Evolutionary conservation across 148 eudicot genomes (phyloP).

Genomic region (Hydrangea macrophylla): DNA sequence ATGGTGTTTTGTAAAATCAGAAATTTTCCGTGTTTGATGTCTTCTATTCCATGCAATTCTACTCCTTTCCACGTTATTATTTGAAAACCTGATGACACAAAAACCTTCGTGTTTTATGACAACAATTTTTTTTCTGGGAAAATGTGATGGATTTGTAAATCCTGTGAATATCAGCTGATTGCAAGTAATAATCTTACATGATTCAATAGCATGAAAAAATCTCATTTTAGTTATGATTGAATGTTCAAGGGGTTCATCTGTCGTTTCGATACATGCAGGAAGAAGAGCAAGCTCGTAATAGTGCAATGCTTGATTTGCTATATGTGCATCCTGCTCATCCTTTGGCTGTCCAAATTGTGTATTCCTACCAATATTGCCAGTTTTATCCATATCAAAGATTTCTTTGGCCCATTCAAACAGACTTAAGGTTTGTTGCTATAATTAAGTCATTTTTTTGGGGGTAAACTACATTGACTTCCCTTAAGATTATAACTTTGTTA

Average conservation of each 20-base stretch:
- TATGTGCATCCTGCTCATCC: conserved; percentile 71
- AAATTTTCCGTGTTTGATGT: not conserved
- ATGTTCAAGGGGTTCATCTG: not conserved
- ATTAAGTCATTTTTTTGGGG: not conserved
- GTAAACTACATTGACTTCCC: too few relatives aligned
- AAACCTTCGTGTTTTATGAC: too few relatives aligned
- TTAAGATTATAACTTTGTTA: too few relatives aligned
- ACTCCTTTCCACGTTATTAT: not conserved
- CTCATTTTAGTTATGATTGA: conserved; percentile 1
- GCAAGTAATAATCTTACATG: not conserved
- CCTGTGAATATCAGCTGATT: not conserved
- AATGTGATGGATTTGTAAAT: not conserved
- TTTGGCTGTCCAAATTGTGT: conserved; percentile 48
- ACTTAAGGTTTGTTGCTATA: conserved; percentile 54
- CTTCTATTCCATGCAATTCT: not conserved
- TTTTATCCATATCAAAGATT: conserved; percentile 46
- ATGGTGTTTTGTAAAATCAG: not conserved
- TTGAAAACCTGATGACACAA: too few relatives aligned
- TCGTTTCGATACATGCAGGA: conserved; percentile 38
- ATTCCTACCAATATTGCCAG: conserved; percentile 49
- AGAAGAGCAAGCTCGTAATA: conserved; percentile 70
- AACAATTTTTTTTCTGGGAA: not conserved
- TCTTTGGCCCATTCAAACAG: conserved; percentile 58
- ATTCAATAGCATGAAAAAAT: not conserved
- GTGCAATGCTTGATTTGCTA: conserved; percentile 73